Conservation (phyloP, 2,329 filamentous ascomycete species). For the Neopestalotiopsis sp. region DNA sequence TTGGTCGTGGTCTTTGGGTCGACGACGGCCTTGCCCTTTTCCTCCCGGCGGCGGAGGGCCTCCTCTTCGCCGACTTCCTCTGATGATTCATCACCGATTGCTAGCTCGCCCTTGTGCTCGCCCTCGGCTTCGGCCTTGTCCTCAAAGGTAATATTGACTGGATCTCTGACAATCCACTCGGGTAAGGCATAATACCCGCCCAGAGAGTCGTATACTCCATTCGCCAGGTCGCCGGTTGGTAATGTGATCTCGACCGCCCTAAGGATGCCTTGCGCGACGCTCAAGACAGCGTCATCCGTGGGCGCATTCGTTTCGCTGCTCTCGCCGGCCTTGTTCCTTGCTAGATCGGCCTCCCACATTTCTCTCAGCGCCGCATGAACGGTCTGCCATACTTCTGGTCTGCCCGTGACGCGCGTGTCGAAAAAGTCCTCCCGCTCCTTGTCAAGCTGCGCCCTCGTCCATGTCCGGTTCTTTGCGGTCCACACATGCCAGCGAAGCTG, state of each 20-base stretch:
- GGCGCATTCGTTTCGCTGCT: conserved; percentile 33
- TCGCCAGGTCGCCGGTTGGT: conserved; percentile 73
- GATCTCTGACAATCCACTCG: conserved; percentile 71
- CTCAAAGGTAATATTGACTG: conserved; percentile 54
- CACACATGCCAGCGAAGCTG: conserved; percentile 71
- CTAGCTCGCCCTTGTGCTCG: conserved; percentile 30
- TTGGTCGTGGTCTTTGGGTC: conserved; percentile 59
- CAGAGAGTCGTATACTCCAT: conserved; percentile 73
- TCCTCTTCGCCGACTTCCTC: conserved; percentile 40
- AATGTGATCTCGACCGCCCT: conserved; percentile 78
- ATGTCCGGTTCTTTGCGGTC: conserved; percentile 65
- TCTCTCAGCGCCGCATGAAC: conserved; percentile 71
- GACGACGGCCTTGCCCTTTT: conserved; percentile 64
- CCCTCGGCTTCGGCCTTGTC: conserved; percentile 31
- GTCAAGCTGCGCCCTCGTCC: conserved; percentile 73
- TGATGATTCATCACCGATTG: conserved; percentile 32
- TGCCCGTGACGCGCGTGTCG: conserved; percentile 83
- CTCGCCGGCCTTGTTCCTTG: conserved; percentile 40
- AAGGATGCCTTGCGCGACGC: conserved; percentile 80
- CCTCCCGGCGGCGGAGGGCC: conserved; percentile 49
- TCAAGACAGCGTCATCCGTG: conserved; percentile 48
- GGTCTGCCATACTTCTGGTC: conserved; percentile 80
- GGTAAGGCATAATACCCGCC: conserved; percentile 74
- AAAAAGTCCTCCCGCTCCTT: conserved; percentile 84
- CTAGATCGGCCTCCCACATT: conserved; percentile 61